Base-by-base conservation (phyloP, 1,284 basidiomycete genomes). In the Sutorius eximius region DNA sequence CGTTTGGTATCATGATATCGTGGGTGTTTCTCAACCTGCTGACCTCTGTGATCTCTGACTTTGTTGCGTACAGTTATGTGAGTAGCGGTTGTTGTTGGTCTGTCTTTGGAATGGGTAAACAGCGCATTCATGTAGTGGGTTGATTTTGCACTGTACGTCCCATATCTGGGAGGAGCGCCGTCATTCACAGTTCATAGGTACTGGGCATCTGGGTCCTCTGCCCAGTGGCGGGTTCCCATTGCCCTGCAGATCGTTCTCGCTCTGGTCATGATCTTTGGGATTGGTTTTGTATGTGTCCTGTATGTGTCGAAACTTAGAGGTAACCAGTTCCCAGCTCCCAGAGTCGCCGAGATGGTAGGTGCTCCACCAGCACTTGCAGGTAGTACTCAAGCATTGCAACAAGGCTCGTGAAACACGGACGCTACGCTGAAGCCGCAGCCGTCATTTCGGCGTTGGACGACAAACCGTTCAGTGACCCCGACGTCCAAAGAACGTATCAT, bases 141-240 rank as follows among this genome's bases (percentile, higher is more conserved):
- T 62, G 82, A 85, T 62, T 83, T 85, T 57, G 82, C 79, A 16
- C 69, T 81, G 79, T 82, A 65, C 49, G 78, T 70, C 16, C 20
- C 7, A 18, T 22, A n/a, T 20, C 18, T 45, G 3, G 9, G 9
- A 40, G 8, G 27, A 8, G 33, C 38, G 29, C 40, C 11, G 10
- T 27, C 9, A n/a, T 24, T 48, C 38, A 55, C 4, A 6, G 20
- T 42, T 27, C n/a, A 8, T 33, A 83, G 81, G 45, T 83, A 79
- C 63, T 83, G 79, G 79, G 71, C 74, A 12, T 70, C 72, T 30
- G 68, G 61, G 12, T 82, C 80, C 15, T 82, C 82, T 16, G 80
- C 82, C 0, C 82, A 86, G 66, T 88, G 86, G 86, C 73, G 86
- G 51, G 81, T 83, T n/a, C 86, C 87, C 2, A 80, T 89, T 42